Evolutionary conservation across 2,329 filamentous ascomycete genomes (phyloP).

Genomic region (Colletotrichum neosansevieriae): DNA sequence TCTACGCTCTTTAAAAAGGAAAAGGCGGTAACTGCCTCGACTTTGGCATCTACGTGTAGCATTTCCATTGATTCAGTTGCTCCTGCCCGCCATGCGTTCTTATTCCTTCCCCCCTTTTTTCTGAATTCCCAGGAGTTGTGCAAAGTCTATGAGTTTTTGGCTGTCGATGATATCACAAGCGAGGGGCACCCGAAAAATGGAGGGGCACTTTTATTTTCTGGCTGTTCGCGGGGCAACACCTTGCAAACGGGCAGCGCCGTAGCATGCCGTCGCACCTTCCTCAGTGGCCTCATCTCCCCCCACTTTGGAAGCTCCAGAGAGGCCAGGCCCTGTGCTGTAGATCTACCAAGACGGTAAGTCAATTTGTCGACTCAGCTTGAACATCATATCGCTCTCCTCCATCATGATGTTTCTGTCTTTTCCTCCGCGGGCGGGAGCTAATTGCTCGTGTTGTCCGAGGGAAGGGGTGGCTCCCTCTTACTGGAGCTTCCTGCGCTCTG

Average conservation of each 20-base stretch:
- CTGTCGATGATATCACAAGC: slow-evolving; percentile 17
- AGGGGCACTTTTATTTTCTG: slow-evolving; percentile 22
- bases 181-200: slow-evolving; percentile 18
- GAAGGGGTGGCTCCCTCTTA: slow-evolving; percentile 6
- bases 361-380: slow-evolving; percentile 22
- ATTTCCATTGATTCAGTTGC: not conserved
- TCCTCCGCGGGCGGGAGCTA: slow-evolving; percentile 9
- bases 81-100: not conserved
- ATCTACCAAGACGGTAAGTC: slow-evolving; percentile 30
- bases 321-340: slow-evolving; percentile 24
- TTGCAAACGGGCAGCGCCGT: slow-evolving; percentile 29
- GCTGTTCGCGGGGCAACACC: slow-evolving; percentile 37
- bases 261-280: not conserved
- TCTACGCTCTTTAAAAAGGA: not conserved
- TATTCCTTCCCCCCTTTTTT: too few species aligned
- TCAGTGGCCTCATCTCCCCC: slow-evolving; percentile 23
- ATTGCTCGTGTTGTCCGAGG: slow-evolving; percentile 13
- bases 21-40: slow-evolving; percentile 20
- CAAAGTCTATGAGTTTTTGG: not conserved
- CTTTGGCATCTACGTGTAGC: not conserved
- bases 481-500: slow-evolving; percentile 8
- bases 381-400: not conserved
- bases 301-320: not conserved
- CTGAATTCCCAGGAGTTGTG: not conserved
- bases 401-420: slow-evolving; percentile 16